phyloP scores from a whole-genome alignment of 495 filamentous ascomycete genomes.

The Penicillium tannophilum region DNA sequence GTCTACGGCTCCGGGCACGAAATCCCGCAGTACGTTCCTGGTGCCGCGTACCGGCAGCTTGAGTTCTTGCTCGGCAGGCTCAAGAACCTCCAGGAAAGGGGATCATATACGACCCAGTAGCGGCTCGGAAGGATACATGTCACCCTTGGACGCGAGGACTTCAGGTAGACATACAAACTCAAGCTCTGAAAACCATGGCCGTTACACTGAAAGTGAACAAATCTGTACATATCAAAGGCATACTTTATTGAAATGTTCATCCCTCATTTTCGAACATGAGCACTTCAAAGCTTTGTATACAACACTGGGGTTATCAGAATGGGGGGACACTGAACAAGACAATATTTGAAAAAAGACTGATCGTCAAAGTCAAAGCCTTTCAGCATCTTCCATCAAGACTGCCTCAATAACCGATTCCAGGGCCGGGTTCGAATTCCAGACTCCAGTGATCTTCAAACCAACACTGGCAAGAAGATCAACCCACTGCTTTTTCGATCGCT shows the following conservation, averaged over 20 bases:
- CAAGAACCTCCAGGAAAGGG: slow-evolving; percentile 35
- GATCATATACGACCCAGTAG: slow-evolving; percentile 35
- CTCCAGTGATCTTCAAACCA: slow-evolving; percentile 31
- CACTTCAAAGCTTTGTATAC: too few relatives aligned
- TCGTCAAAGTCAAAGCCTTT: neutral
- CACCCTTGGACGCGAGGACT: too few relatives aligned
- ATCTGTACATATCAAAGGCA: too few relatives aligned
- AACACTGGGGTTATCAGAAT: too few relatives aligned
- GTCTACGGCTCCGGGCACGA: slow-evolving; percentile 63
- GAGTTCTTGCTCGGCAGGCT: slow-evolving; percentile 69
- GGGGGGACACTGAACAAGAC: too few relatives aligned
- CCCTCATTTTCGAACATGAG: too few relatives aligned
- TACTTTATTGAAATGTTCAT: too few relatives aligned
- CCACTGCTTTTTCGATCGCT: slow-evolving; percentile 38
- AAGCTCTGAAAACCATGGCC: too few relatives aligned
- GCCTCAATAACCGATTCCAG: slow-evolving; percentile 37
- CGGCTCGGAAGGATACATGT: neutral
- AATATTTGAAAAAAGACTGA: too few relatives aligned
- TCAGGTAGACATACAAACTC: too few relatives aligned
- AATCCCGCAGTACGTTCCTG: slow-evolving; percentile 63
- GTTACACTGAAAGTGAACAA: too few relatives aligned
- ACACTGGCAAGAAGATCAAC: slow-evolving; percentile 25
- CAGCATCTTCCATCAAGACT: slow-evolving; percentile 12
- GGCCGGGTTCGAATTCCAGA: slow-evolving; percentile 27
- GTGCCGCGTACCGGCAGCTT: slow-evolving; percentile 65